phyloP scores from a whole-genome alignment of 257 asterid genomes.

The Lycium ferocissimum region DNA sequence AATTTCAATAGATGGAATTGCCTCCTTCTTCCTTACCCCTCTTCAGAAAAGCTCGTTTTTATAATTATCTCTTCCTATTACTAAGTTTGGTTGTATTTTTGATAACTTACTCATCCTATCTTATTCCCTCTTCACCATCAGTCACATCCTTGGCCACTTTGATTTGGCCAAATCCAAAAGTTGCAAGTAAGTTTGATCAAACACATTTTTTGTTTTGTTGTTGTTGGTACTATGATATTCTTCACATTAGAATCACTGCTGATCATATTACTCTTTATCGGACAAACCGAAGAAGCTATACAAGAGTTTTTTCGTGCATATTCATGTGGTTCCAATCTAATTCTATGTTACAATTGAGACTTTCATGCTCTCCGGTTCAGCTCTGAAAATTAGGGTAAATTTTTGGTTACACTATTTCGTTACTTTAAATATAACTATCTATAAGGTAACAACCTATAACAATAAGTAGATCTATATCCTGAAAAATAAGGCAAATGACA shows the following conservation, averaged over 20 bases:
- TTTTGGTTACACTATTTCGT: neutral
- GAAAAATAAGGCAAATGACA: neutral
- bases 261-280: neutral
- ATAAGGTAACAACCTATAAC: neutral
- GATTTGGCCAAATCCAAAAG: constrained; percentile 31
- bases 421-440: neutral
- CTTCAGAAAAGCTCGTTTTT: constrained; percentile 53
- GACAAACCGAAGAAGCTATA: neutral
- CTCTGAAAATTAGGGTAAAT: no score
- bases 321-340: neutral
- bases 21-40: constrained; percentile 43
- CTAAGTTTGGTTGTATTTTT: constrained; percentile 59
- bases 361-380: no score
- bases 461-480: neutral
- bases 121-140: constrained; percentile 52
- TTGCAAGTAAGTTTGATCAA: constrained; percentile 34
- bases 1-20: constrained; percentile 20
- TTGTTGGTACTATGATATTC: neutral
- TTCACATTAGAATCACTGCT: no score
- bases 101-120: constrained; percentile 35
- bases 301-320: neutral
- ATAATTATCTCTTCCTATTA: constrained; percentile 48
- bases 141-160: constrained; percentile 48
- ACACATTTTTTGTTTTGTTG: neutral
- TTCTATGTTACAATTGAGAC: neutral